Percentiles rank a stretch among this genome's conserved stretches.
These are phyloP conservation scores for Nothopassalora personata DNA, from an alignment of 2,329 filamentous ascomycete species.

Conservation along the genomic window DNA sequence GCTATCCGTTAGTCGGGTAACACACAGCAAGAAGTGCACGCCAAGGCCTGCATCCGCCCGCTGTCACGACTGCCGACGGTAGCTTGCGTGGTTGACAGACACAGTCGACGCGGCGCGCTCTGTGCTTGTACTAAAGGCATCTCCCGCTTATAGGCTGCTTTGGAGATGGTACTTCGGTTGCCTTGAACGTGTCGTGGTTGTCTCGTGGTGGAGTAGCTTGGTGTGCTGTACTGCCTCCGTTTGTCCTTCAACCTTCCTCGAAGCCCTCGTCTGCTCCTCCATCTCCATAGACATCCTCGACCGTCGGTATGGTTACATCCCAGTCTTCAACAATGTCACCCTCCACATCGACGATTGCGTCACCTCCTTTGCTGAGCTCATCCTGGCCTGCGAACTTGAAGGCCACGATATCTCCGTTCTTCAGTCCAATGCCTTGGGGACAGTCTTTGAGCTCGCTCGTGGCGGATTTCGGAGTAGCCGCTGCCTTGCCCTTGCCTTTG, in stretches of 20 bases:
- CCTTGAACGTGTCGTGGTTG: not conserved
- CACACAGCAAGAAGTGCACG: not conserved
- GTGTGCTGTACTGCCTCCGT: not conserved
- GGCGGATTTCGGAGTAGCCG: slow-evolving; percentile 29
- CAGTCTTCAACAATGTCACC: slow-evolving; percentile 22
- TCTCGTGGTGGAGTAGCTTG: not conserved
- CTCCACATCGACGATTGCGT: slow-evolving; percentile 15
- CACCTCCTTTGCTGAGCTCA: slow-evolving; percentile 16
- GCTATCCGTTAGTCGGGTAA: slow-evolving; percentile 6
- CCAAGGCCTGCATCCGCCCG: not conserved
- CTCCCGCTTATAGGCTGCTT: not conserved
- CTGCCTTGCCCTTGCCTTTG: slow-evolving; percentile 39
- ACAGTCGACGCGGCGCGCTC: not conserved
- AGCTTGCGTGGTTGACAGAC: not conserved
- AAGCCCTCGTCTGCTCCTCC: slow-evolving; percentile 23
- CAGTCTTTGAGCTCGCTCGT: slow-evolving; percentile 33
- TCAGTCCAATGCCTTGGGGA: slow-evolving; percentile 33
- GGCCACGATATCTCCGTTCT: slow-evolving; percentile 32
- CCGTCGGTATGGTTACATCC: slow-evolving; percentile 31
- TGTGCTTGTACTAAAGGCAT: not conserved
- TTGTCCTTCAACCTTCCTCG: slow-evolving; percentile 18
- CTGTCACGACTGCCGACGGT: slow-evolving; percentile 1
- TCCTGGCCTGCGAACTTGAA: slow-evolving; percentile 30
- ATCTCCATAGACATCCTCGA: slow-evolving; percentile 31
- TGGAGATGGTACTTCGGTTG: not conserved